Conservation (phyloP, 148 eudicot genomes). For the Euryodendron excelsum region DNA sequence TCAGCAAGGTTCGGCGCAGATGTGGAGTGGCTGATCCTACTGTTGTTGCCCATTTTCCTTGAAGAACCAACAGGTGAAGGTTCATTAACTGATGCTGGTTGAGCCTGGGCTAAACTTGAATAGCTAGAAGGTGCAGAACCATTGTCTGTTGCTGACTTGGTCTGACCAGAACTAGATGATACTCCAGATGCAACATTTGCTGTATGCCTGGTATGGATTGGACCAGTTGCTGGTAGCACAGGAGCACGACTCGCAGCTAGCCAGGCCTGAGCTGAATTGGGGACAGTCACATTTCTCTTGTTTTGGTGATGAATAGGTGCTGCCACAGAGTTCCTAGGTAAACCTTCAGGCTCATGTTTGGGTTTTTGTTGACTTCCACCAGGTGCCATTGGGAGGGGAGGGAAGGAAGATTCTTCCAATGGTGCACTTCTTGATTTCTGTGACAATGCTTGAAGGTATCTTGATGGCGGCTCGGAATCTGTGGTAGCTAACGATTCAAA, state of each 20-base stretch:
- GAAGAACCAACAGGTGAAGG: conserved; percentile 32
- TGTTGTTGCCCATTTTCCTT: conserved; percentile 34
- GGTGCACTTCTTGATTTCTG: conserved; percentile 43
- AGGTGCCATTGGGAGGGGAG: conserved; percentile 66
- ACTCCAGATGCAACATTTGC: conserved; percentile 31
- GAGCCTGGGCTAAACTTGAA: conserved; percentile 43
- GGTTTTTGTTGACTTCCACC: conserved; percentile 48
- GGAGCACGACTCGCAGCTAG: conserved; percentile 35
- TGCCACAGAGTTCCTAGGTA: conserved; percentile 60
- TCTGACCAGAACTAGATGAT: conserved; percentile 39
- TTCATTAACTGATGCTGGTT: conserved; percentile 28
- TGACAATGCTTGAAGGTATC: conserved; percentile 81
- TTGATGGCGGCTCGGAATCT: conserved; percentile 67
- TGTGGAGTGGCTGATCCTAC: conserved; percentile 55
- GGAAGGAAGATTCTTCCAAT: conserved; percentile 69
- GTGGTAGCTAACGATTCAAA: conserved; percentile 55
- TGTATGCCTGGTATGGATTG: conserved; percentile 27
- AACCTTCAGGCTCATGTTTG: conserved; percentile 37
- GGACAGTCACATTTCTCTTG: conserved; percentile 31
- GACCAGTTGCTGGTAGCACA: conserved; percentile 14
- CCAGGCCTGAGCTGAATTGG: conserved; percentile 54
- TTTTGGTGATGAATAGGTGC: conserved; percentile 56
- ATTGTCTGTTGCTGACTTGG: conserved; percentile 26
- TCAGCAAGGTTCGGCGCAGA: conserved; percentile 68
- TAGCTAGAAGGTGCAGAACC: conserved; percentile 45